Base-by-base conservation (phyloP, 1,139 yeast genomes). In the Candida gigantensis region DNA sequence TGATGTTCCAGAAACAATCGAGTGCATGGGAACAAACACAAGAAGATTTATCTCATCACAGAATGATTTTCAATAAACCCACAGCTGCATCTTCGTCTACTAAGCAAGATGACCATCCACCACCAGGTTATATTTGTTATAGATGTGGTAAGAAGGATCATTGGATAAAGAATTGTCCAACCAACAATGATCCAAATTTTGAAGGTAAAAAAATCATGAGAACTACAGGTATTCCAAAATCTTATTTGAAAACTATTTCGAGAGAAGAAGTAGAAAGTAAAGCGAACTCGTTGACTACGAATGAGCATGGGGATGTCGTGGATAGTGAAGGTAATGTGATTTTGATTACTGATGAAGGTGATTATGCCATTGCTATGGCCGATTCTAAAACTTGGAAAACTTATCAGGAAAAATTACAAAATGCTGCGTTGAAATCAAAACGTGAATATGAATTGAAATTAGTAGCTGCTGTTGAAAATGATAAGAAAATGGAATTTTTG, bases 61-160 rank as follows among this genome's bases (percentile, higher is more conserved):
- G 82, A 34, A 74, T 85, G 33, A 75, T 84, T 3, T 81, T 73
- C 43, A 62, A 65, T 45, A 78, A 77, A 44, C 75, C 72, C 9
- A 58, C 73, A 20, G 46, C 51, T 2, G 60, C 58, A 42, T 38
- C 44, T 12, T 12, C 36, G n/a, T 30, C 26, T 3, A 18, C 36
- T 8, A 68, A 58, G 28, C 63, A 75, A 26, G 90, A 79, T 47
- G 85, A 83, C 47, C 79, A 85, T 6, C 96, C 97, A 4, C 98
- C 98, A 1, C 92, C 96, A 3, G 96, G 96, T 1, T 92, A 92
- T 54, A 84, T 90, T 55, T 92, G 98, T 59, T 90, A 92, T 59
- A 74, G 97, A 57, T 92, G 99, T 67, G 98, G 98, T 35, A 89
- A 87, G 32, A 87, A 89, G 59, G 96, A 92, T 45, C 99, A 92